Conservation (phyloP, 1,139 yeast genomes). For the Magnusiomyces suaveolens region DNA sequence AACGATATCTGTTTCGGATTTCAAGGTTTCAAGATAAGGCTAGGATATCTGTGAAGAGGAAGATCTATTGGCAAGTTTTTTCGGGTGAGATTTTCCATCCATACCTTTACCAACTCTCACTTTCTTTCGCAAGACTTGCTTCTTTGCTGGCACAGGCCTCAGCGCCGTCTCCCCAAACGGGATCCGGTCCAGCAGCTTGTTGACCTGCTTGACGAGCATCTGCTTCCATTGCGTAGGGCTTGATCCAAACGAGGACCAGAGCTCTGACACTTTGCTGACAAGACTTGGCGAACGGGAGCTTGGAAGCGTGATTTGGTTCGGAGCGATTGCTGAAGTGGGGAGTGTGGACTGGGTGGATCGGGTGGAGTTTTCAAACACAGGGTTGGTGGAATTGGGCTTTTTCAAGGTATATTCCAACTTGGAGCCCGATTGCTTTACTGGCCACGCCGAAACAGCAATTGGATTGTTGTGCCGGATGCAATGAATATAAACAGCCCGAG, state of each 20-base stretch:
- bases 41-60: too few relatives aligned
- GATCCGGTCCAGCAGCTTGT: constrained; percentile 36
- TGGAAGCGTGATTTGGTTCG: constrained; percentile 1
- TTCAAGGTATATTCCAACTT: too few relatives aligned
- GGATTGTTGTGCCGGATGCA: constrained; percentile 23
- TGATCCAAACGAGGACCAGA: constrained; percentile 38
- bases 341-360: background rate
- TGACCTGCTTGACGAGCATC: constrained; percentile 36
- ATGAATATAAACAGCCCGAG: constrained; percentile 24
- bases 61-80: constrained; percentile 13
- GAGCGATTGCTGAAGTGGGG: background rate
- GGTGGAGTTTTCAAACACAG: too few relatives aligned
- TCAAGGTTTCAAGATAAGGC: too few relatives aligned
- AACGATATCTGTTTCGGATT: constrained; percentile 9
- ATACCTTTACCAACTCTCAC: constrained; percentile 7
- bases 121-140: constrained; percentile 19
- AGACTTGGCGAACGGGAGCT: constrained; percentile 23
- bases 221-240: constrained; percentile 38
- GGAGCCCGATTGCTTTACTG: too few relatives aligned
- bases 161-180: constrained; percentile 47
- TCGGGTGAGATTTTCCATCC: too few relatives aligned
- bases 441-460: constrained; percentile 15
- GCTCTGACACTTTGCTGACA: constrained; percentile 38
- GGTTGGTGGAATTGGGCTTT: too few relatives aligned
- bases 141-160: constrained; percentile 40